A percentile compares a stretch with the other conserved stretches of the same genome.
phyloP scores from a whole-genome alignment of 805 yeast species.

The Candida insectorum region DNA sequence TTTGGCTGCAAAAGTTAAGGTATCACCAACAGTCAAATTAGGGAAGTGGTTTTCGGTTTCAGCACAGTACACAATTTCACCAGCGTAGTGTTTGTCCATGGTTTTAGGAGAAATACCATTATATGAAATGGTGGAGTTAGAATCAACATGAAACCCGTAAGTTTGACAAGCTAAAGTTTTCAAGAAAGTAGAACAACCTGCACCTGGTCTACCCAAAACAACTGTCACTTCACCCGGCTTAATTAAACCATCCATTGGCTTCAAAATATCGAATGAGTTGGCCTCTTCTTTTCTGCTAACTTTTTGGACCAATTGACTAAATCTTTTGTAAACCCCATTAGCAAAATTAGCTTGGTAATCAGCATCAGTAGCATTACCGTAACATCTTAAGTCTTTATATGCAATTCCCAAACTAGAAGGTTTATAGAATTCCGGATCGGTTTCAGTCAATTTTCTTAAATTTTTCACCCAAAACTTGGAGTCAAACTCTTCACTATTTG shows the following conservation, averaged over 20 bases:
- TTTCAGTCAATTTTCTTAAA: slow-evolving; percentile 47
- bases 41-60: slow-evolving; percentile 60
- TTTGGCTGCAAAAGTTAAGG: slow-evolving; percentile 52
- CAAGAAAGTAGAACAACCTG: slow-evolving; percentile 40
- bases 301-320: slow-evolving; percentile 14
- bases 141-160: slow-evolving; percentile 33
- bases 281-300: slow-evolving; percentile 17
- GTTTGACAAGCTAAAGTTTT: slow-evolving; percentile 37
- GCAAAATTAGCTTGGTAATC: slow-evolving; percentile 62
- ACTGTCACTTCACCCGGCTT: slow-evolving; percentile 39
- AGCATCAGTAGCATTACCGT: slow-evolving; percentile 64
- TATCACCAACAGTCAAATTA: slow-evolving; percentile 51
- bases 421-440: slow-evolving; percentile 61
- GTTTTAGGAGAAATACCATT: slow-evolving; percentile 32
- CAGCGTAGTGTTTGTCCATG: slow-evolving; percentile 27
- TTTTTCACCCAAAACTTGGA: slow-evolving; percentile 68
- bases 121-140: slow-evolving; percentile 28
- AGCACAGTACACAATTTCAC: slow-evolving; percentile 43
- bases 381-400: slow-evolving; percentile 56
- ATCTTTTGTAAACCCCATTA: slow-evolving; percentile 34
- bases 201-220: slow-evolving; percentile 41
- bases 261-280: slow-evolving; percentile 15
- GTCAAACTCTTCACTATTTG: slow-evolving; percentile 53
- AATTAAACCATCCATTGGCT: slow-evolving; percentile 23
- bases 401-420: slow-evolving; percentile 61